Evolutionary conservation across 805 yeast species (phyloP).

Genomic region (Pichia phayaonensis): DNA sequence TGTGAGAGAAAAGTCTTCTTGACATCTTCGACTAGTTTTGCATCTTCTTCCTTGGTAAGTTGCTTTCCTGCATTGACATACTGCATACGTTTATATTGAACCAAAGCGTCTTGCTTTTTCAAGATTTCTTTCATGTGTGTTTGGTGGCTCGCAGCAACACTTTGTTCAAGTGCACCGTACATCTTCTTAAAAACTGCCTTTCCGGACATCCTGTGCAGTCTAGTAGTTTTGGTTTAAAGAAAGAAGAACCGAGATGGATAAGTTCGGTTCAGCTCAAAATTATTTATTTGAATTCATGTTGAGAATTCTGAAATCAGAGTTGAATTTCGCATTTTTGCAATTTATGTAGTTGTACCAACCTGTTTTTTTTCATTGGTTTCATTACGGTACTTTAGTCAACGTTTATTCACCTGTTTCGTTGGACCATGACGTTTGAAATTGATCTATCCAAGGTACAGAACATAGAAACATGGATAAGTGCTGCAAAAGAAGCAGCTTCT

Average conservation of each 20-base stretch:
- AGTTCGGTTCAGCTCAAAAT: neutral
- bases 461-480: conserved; percentile 24
- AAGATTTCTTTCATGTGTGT: conserved; percentile 33
- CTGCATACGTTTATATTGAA: conserved; percentile 43
- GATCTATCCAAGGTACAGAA: conserved; percentile 16
- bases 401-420: neutral
- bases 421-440: neutral
- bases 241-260: neutral
- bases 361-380: neutral
- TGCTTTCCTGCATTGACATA: conserved; percentile 32
- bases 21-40: conserved; percentile 30
- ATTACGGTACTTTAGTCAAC: neutral
- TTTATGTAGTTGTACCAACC: neutral
- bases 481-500: conserved; percentile 27
- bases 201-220: conserved; percentile 16
- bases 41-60: conserved; percentile 25
- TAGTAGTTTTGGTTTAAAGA: neutral
- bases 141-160: conserved; percentile 30
- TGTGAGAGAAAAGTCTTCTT: conserved; percentile 22
- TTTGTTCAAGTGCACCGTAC: conserved; percentile 33
- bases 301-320: neutral
- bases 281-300: neutral
- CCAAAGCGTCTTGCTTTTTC: conserved; percentile 38
- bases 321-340: neutral
- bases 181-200: conserved; percentile 24